Conservation (phyloP, 345 rosid species). For the Murraya koenigii region DNA sequence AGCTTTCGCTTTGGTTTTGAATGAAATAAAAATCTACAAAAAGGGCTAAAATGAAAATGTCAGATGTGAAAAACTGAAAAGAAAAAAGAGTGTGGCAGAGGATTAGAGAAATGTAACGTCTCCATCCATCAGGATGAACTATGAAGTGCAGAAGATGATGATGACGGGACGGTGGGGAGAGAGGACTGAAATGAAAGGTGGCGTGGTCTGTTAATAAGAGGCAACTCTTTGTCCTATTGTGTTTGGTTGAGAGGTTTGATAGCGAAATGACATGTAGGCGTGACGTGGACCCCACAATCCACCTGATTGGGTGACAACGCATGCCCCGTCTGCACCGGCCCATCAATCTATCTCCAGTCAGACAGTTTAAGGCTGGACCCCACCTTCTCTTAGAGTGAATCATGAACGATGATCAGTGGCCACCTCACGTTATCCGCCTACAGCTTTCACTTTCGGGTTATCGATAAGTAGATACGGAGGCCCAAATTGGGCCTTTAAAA, state of each 20-base stretch:
- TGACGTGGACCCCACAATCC: background rate
- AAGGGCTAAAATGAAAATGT: too few relatives aligned
- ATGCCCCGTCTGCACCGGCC: constrained; percentile 7
- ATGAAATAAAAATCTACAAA: too few relatives aligned
- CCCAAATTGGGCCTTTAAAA: too few relatives aligned
- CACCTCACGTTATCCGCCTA: too few relatives aligned
- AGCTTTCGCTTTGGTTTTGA: too few relatives aligned
- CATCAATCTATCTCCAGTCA: background rate
- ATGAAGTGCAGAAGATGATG: background rate
- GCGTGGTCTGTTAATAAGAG: constrained; percentile 2
- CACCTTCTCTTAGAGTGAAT: background rate
- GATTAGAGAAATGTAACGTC: background rate
- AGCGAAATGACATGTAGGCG: constrained; percentile 18
- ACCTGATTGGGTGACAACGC: constrained; percentile 18
- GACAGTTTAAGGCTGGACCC: background rate
- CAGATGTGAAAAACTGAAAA: too few relatives aligned
- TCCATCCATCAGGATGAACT: background rate
- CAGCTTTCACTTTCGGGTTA: too few relatives aligned
- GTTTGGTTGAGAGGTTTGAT: background rate
- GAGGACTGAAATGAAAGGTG: background rate
- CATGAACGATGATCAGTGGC: background rate
- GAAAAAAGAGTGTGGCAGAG: background rate
- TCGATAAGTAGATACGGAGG: too few relatives aligned
- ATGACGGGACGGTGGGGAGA: background rate
- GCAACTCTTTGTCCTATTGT: background rate